Conservation (phyloP, 2,329 filamentous ascomycete genomes). For the Trichophaea hybrida region DNA sequence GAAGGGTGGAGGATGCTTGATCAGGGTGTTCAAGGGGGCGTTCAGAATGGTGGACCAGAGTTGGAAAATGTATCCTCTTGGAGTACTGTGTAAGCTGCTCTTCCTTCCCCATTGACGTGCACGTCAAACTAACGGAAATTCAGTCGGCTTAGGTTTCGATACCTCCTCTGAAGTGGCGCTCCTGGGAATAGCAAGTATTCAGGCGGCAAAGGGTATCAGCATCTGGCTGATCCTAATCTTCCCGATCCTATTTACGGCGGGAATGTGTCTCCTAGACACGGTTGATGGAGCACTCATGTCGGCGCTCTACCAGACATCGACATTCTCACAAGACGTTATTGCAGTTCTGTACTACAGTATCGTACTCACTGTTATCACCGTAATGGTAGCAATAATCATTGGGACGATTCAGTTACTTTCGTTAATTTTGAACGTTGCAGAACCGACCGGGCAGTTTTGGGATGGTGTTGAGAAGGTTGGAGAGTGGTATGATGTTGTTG, state of each 20-base stretch:
- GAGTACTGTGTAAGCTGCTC: constrained; percentile 47
- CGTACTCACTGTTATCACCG: constrained; percentile 68
- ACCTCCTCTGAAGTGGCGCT: constrained; percentile 89
- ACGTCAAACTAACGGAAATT: background rate
- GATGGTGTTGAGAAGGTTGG: constrained; percentile 63
- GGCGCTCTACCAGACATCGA: constrained; percentile 69
- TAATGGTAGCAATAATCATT: constrained; percentile 71
- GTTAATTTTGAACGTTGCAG: constrained; percentile 59
- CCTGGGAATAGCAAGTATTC: constrained; percentile 75
- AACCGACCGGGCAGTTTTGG: constrained; percentile 71
- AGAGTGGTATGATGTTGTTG: constrained; percentile 74
- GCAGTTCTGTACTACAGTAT: constrained; percentile 90
- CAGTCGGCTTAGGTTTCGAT: constrained; percentile 75
- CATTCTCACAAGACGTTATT: constrained; percentile 66
- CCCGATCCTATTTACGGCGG: constrained; percentile 76
- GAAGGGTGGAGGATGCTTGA: constrained; percentile 63
- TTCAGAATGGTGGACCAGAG: constrained; percentile 61
- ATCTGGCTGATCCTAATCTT: constrained; percentile 94
- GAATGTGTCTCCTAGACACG: constrained; percentile 91
- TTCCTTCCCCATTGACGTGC: background rate
- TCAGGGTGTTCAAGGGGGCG: constrained; percentile 54
- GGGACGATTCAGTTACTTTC: constrained; percentile 73
- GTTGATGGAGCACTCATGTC: constrained; percentile 92
- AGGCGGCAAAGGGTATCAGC: constrained; percentile 70
- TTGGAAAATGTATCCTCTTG: constrained; percentile 94